Evolutionary conservation across 192 early-diverging fungal genomes (phyloP).

Genomic region (Podila horticola): DNA sequence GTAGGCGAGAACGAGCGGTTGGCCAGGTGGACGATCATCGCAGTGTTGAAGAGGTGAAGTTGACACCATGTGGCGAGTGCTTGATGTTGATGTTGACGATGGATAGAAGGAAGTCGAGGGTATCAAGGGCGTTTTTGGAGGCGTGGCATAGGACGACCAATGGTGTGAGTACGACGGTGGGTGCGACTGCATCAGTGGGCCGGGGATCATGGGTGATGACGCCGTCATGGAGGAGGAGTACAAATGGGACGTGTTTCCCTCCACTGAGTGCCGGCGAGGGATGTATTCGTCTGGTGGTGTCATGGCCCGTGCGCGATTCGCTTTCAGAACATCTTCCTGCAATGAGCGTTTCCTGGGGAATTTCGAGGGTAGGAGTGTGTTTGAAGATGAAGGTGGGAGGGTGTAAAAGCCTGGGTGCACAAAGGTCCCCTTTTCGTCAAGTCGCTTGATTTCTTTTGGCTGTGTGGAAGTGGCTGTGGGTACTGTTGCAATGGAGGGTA

Average conservation of each 20-base stretch:
- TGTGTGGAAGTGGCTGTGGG: neutral
- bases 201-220: neutral
- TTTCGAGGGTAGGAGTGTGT: neutral
- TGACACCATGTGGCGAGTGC: neutral
- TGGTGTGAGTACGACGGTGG: neutral
- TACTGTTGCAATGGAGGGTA: neutral
- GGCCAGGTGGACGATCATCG: conserved; percentile 25
- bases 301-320: neutral
- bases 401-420: conserved; percentile 47
- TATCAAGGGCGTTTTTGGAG: conserved; percentile 18
- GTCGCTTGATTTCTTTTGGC: neutral
- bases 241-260: neutral
- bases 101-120: neutral
- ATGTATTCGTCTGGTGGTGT: neutral
- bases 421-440: conserved; percentile 20
- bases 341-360: conserved; percentile 19
- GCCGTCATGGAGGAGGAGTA: neutral
- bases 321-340: conserved; percentile 6
- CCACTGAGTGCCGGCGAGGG: neutral
- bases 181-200: conserved; percentile 1
- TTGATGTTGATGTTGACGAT: conserved; percentile 9
- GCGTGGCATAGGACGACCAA: conserved; percentile 7
- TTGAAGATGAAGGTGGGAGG: neutral
- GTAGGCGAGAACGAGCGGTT: conserved; percentile 18
- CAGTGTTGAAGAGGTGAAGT: neutral